Conservation (phyloP, 306 rosid species). For the Begonia masoniana region DNA sequence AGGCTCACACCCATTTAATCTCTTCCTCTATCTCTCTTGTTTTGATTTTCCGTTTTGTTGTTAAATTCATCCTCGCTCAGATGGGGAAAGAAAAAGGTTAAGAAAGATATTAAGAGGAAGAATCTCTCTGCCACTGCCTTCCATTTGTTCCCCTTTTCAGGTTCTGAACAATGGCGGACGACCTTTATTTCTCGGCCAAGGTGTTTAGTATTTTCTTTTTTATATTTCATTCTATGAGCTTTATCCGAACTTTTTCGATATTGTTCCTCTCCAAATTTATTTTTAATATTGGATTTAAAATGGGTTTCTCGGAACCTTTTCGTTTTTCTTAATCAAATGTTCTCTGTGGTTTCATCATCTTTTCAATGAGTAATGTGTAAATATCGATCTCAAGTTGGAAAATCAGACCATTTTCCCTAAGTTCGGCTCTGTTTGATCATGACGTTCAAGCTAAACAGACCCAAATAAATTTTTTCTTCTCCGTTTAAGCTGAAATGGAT, state of each 20-base stretch:
- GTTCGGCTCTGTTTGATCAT: conserved; percentile 9
- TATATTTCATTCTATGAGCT: conserved; percentile 6
- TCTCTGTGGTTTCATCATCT: conserved; percentile 17
- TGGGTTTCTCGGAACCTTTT: background rate
- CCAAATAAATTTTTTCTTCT: conserved; percentile 16
- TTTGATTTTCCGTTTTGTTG: conserved; percentile 6
- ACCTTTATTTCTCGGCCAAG: conserved; percentile 62
- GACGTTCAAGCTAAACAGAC: conserved; percentile 14
- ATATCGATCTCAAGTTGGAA: background rate
- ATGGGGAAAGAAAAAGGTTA: conserved; percentile 23
- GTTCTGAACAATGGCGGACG: conserved; percentile 72
- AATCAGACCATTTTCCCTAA: conserved; percentile 6
- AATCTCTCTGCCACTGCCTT: conserved; percentile 39
- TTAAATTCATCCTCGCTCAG: conserved; percentile 8
- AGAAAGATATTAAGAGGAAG: conserved; percentile 9
- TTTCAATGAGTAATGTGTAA: conserved; percentile 6
- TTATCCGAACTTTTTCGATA: conserved; percentile 4
- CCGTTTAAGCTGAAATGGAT: background rate
- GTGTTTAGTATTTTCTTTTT: conserved; percentile 16
- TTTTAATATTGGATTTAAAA: background rate
- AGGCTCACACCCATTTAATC: conserved; percentile 16
- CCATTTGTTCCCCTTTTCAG: conserved; percentile 41
- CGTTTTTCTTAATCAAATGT: conserved; percentile 9
- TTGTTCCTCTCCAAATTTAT: background rate
- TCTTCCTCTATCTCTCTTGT: conserved; percentile 14